phyloP scores from a whole-genome alignment of 768 basidiomycete species.

The Agrocybe pediades region DNA sequence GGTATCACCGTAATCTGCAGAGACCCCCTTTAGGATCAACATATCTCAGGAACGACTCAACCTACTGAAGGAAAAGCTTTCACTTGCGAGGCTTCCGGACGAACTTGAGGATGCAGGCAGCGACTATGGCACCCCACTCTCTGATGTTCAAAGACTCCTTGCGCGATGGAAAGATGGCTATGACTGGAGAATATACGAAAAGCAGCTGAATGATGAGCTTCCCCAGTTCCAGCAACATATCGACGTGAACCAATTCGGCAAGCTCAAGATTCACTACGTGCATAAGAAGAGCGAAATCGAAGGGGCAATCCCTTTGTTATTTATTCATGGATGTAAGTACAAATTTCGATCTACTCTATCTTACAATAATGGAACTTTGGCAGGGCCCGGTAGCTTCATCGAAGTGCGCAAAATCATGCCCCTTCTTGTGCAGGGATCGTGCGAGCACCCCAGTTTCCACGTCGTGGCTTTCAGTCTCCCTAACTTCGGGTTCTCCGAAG shows the following conservation, averaged over 20 bases:
- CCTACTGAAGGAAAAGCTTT: conserved; percentile 46
- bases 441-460: background rate
- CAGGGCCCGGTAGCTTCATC: background rate
- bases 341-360: background rate
- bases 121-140: conserved; percentile 56
- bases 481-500: conserved; percentile 62
- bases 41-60: conserved; percentile 44
- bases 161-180: conserved; percentile 53
- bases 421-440: background rate
- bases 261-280: conserved; percentile 54
- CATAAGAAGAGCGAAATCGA: conserved; percentile 47
- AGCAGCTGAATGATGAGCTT: conserved; percentile 47
- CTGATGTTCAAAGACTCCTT: conserved; percentile 49
- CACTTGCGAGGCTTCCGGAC: conserved; percentile 50
- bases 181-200: conserved; percentile 59
- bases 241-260: conserved; percentile 44
- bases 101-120: conserved; percentile 53
- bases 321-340: conserved; percentile 57
- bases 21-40: conserved; percentile 44
- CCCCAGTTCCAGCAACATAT: conserved; percentile 59
- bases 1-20: no score
- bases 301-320: conserved; percentile 58
- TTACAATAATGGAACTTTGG: background rate
- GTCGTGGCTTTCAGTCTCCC: conserved; percentile 61
- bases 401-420: background rate